These are phyloP conservation scores for Camellia granthamiana DNA, from an alignment of 148 eudicot species.

Conservation along the genomic window DNA sequence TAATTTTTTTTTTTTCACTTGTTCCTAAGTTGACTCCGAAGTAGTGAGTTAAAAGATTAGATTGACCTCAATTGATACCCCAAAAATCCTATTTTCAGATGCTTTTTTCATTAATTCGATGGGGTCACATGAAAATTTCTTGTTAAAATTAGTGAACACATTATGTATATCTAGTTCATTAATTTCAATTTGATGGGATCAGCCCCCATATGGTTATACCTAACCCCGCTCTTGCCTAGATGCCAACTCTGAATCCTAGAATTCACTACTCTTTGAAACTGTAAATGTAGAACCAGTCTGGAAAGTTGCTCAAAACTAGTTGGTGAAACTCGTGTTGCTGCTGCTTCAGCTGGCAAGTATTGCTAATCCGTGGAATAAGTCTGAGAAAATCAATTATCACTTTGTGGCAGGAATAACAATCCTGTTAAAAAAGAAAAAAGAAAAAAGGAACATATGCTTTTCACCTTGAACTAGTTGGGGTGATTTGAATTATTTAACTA, in stretches of 20 bases:
- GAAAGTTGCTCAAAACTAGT: conserved; percentile 1
- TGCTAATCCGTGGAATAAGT: background rate
- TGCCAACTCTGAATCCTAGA: background rate
- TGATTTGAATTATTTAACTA: background rate
- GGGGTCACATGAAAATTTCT: no score
- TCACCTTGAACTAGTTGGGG: background rate
- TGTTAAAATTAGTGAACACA: no score
- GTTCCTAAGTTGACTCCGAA: no score
- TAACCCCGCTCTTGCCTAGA: background rate
- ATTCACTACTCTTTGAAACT: background rate
- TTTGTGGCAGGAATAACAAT: background rate
- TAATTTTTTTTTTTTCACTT: no score
- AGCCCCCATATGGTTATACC: no score
- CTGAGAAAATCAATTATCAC: background rate
- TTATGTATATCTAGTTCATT: no score
- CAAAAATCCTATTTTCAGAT: no score
- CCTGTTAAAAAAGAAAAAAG: background rate
- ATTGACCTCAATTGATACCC: no score
- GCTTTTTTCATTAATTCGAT: no score
- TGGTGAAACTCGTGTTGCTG: background rate
- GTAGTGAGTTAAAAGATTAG: no score
- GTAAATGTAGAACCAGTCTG: background rate
- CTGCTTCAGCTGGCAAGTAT: background rate
- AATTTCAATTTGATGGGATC: background rate
- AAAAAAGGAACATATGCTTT: background rate